Percentiles rank a stretch among this genome's conserved stretches.
phyloP scores from a whole-genome alignment of 345 rosid genomes.

The Murraya paniculata region DNA sequence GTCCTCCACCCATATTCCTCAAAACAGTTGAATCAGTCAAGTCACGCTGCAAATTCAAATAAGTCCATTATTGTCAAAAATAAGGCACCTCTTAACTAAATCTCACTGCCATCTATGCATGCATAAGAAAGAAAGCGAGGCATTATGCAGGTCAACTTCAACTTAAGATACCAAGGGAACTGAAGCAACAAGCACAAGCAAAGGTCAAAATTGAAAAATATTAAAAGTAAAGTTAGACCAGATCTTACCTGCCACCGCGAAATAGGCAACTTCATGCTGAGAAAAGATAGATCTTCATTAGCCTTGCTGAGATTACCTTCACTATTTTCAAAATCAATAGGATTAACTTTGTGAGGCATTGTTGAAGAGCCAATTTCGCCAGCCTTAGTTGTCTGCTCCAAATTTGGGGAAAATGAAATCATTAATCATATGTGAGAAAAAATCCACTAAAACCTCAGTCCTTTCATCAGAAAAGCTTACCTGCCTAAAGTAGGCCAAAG shows the following conservation, averaged over 20 bases:
- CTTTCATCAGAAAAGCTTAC: conserved; percentile 27
- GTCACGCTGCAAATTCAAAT: conserved; percentile 64
- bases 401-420: conserved; percentile 4
- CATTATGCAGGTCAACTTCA: neutral
- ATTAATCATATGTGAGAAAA: neutral
- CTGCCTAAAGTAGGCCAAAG: conserved; percentile 87
- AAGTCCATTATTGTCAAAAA: conserved; percentile 2
- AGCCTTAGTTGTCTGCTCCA: conserved; percentile 72
- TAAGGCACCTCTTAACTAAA: neutral
- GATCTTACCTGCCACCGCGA: conserved; percentile 88
- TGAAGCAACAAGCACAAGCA: conserved; percentile 1
- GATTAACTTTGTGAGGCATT: conserved; percentile 98
- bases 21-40: conserved; percentile 92
- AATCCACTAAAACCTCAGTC: neutral
- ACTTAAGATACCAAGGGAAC: neutral
- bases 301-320: conserved; percentile 97
- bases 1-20: conserved; percentile 90
- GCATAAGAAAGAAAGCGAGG: neutral
- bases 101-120: neutral
- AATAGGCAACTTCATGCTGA: conserved; percentile 78
- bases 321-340: conserved; percentile 93
- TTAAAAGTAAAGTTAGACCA: neutral
- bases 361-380: conserved; percentile 96
- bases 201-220: neutral
- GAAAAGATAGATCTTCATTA: conserved; percentile 63